Evolutionary conservation across 768 basidiomycete species (phyloP), one percentile per base, ranked within the genome.

Genomic region (Podaxis pistillaris): DNA sequence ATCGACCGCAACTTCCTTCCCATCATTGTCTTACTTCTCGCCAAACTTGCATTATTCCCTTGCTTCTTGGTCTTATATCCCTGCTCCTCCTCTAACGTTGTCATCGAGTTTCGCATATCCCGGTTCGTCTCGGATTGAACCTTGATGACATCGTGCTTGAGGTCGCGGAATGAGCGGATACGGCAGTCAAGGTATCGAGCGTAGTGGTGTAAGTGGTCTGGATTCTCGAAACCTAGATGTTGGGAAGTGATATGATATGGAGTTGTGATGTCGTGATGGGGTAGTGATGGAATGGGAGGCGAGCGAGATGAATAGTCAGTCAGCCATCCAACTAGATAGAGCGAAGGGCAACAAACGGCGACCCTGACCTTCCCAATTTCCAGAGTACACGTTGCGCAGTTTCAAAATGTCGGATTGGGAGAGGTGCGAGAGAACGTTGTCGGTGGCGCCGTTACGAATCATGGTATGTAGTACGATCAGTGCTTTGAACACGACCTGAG

Each of bases 401-500:
- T 88, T 83, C 37, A 98, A 77, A n/a, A 93, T 81, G 67, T 96
- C 93, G 1, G 87, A 83, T 37, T 88, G 84, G 4, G 93, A 88
- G 41, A 98, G 83, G 74, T 94, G 90, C 12, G 85, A 80, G 19
- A 98, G 83, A 12, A 98, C 85, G 71, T 95, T 93, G 79, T 98
- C 95, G 5, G 96, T 97, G 2, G 92, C 84, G n/a, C 97, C 97
- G 64, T 93, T 94, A 28, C 97, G 87, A 72, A 98, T 92, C 93
- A 99, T 94, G 36, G 89, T 93, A 73, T 99, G 97, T 6, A 98
- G 79, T 3, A 96, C 93, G 68, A 99, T 89, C 67, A 98, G 80
- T 0, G 95, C 94, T 72, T 99, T 99, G 86, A 98, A 98, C n/a
- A 93, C 95, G 67, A 98, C 84, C 95, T 97, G 68, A n/a, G 46